A percentile compares a stretch with the other conserved stretches of the same genome.
phyloP scores from a whole-genome alignment of 768 basidiomycete species.

The Lentinula guzmanii region DNA sequence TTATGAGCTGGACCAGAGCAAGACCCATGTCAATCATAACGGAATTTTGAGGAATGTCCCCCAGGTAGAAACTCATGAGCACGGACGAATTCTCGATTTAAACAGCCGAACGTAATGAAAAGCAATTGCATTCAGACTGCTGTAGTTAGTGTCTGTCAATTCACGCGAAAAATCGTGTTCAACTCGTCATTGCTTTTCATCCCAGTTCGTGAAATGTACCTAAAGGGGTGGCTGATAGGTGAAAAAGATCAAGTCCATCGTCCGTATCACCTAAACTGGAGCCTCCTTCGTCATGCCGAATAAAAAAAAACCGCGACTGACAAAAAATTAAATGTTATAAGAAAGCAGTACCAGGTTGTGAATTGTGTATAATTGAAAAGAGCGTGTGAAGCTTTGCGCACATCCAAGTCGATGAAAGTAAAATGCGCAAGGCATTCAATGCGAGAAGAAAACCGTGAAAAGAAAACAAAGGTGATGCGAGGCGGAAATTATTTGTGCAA shows the following conservation, averaged over 20 bases:
- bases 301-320: neutral
- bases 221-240: neutral
- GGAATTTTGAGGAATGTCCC: neutral
- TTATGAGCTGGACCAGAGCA: neutral
- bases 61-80: neutral
- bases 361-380: neutral
- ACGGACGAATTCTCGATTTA: neutral
- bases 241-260: neutral
- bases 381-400: neutral
- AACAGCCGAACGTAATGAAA: neutral
- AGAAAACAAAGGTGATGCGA: neutral
- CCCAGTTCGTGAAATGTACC: constrained; percentile 5
- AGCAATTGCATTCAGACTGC: too few species aligned
- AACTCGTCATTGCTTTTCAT: constrained; percentile 5
- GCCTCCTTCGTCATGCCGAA: neutral
- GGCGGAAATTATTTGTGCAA: constrained; percentile 2
- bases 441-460: neutral
- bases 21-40: neutral
- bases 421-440: neutral
- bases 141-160: too few species aligned
- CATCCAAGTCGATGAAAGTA: neutral
- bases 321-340: constrained; percentile 6
- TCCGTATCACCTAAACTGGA: neutral
- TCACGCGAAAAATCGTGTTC: neutral
- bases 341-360: neutral